phyloP scores from a whole-genome alignment of 345 rosid species.

The Linum usitatissimum region DNA sequence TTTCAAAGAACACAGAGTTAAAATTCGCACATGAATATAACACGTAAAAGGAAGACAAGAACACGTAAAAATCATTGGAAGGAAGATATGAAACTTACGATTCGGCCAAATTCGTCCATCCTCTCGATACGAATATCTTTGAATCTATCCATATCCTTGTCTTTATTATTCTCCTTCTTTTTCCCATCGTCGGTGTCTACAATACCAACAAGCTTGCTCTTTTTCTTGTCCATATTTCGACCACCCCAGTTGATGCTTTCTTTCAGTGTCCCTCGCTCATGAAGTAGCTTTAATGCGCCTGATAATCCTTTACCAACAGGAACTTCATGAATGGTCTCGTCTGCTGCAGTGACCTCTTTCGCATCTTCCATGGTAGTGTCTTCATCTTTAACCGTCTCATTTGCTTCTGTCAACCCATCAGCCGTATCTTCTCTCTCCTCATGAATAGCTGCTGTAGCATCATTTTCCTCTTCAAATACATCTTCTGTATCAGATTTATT shows the following conservation, averaged over 20 bases:
- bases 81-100: constrained; percentile 42
- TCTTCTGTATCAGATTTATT: constrained; percentile 57
- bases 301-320: constrained; percentile 88
- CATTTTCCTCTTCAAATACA: constrained; percentile 92
- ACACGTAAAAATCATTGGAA: constrained; percentile 1
- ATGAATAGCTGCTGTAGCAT: constrained; percentile 43
- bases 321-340: constrained; percentile 75
- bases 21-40: no score
- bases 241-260: constrained; percentile 95
- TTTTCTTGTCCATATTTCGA: constrained; percentile 98
- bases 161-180: not conserved
- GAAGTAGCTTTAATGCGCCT: constrained; percentile 67
- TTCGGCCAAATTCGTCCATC: constrained; percentile 91
- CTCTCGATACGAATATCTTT: constrained; percentile 79
- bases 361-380: constrained; percentile 33
- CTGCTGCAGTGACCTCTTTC: constrained; percentile 52
- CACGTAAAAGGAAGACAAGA: no score
- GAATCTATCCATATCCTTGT: constrained; percentile 29
- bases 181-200: constrained; percentile 28
- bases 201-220: constrained; percentile 90
- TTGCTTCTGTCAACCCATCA: constrained; percentile 52
- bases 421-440: constrained; percentile 45
- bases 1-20: constrained; percentile 2
- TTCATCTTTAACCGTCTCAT: constrained; percentile 40
- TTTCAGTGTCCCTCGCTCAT: constrained; percentile 86